A percentile compares a stretch with the other conserved stretches of the same genome.
phyloP scores from a whole-genome alignment of 768 basidiomycete species.

The Chlorophyllum brunneum region DNA sequence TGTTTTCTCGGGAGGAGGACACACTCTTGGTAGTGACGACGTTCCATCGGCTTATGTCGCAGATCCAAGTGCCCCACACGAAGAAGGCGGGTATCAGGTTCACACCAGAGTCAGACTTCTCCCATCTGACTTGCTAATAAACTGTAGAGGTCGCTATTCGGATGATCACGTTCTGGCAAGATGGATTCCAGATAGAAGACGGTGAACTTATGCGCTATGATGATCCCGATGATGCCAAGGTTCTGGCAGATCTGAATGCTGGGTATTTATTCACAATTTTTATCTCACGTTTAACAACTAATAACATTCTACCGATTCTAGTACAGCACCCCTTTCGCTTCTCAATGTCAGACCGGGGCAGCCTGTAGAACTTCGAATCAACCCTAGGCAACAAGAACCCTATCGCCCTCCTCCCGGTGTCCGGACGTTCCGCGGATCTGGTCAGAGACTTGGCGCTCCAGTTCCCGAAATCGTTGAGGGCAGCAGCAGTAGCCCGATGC shows the following conservation, averaged over 20 bases:
- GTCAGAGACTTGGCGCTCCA: slow-evolving; percentile 79
- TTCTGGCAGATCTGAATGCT: slow-evolving; percentile 73
- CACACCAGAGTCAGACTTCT: not conserved
- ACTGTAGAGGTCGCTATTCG: slow-evolving; percentile 61
- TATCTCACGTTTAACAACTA: not conserved
- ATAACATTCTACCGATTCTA: slow-evolving; percentile 22
- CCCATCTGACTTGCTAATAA: not conserved
- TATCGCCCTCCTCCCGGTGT: slow-evolving; percentile 58
- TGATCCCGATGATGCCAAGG: slow-evolving; percentile 63
- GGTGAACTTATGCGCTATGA: slow-evolving; percentile 83
- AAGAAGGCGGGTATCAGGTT: slow-evolving; percentile 21
- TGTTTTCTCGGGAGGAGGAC: slow-evolving; percentile 68
- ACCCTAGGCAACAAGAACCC: slow-evolving; percentile 64
- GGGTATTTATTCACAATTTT: slow-evolving; percentile 50
- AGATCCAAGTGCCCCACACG: slow-evolving; percentile 51
- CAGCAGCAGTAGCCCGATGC: slow-evolving; percentile 34
- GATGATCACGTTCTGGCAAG: slow-evolving; percentile 85
- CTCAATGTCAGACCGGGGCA: slow-evolving; percentile 74
- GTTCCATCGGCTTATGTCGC: slow-evolving; percentile 72
- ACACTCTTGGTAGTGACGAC: slow-evolving; percentile 90
- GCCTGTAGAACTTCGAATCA: slow-evolving; percentile 79
- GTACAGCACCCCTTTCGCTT: slow-evolving; percentile 74
- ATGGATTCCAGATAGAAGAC: slow-evolving; percentile 91
- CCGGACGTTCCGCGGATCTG: slow-evolving; percentile 64
- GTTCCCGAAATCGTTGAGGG: slow-evolving; percentile 41